Base-by-base conservation (phyloP, 495 filamentous ascomycete species). In the Viridothelium virens region DNA sequence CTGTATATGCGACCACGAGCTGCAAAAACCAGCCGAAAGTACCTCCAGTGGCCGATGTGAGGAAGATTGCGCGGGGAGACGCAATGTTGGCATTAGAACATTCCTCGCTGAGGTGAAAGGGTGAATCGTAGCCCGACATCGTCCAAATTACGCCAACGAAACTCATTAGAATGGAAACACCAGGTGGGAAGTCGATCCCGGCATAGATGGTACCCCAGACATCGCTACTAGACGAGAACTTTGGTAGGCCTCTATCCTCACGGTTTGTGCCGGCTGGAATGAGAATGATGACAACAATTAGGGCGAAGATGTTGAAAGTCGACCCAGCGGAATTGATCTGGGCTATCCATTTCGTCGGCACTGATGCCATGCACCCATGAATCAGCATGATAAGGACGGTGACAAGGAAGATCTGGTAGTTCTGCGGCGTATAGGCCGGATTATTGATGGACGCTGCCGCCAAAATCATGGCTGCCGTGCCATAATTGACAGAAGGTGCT, bases 1-100 rank as follows among this genome's bases (percentile, higher is more conserved):
- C 87, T 3, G 89, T 91, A 73, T 91, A 92, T n/a, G 88, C 89
- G 61, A 91, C 88, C 3, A 91, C 85, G 1, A 91, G 79, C 74
- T 91, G 89, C 33, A 92, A 76, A 69, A 89, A 84, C 85, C 89
- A 92, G 65, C 89, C 89, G 46, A 88, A 79, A 2, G 89, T 65
- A 12, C 89, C 89, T 6, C 89, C 89, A 14, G 87, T 77, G 1
- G 76, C 84, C 7, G 83, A 84, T 11, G 89, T 91, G 70, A 92
- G 77, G 34, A 91, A 82, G 66, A 92, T 92, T n/a, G 89, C 88
- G 12, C 89, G 81, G 0, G 89, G 89, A 1, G 88, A 85, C 41
- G 89, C 89, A 62, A 91, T 75, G 64, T 86, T 85, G 38, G 89
- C 89, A 71, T 91, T 91, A 56, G 85, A 86, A 74, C 89, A 91